Evolutionary conservation across 2,329 filamentous ascomycete genomes (phyloP), one percentile per base, ranked within the genome.

Genomic region (Aspergillaceae sp.): DNA sequence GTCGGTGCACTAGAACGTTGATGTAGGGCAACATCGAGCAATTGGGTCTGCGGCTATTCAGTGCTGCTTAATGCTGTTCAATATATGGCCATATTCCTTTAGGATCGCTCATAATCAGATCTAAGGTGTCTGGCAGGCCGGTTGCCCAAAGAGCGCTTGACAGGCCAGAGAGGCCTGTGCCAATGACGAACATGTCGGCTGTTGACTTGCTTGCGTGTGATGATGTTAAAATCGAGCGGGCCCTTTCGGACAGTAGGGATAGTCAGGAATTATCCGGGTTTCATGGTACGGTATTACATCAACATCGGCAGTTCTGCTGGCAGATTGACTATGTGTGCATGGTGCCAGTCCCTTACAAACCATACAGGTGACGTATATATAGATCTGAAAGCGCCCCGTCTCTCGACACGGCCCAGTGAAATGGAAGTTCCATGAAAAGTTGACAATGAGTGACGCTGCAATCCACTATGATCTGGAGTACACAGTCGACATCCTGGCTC

Each of bases 161-260:
- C n/a, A 75, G 64, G 9, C 70, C 70, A 5, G 70, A 65, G 2
- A 75, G 75, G 3, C 75, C 75, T 28, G 74, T 74, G 5, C 75
- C 75, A 10, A 77, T 59, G 42, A 78, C 73, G 9, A 58, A 44
- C 30, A 40, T 4, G 8, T 40, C 37, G 5, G 26, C 37, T 34
- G 32, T 34, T 34, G 8, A 34, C n/a, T n/a, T 34, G 8, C 32
- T 34, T n/a, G n/a, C 32, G 4, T 9, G 8, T 9, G 32, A 19
- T 19, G 19, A 19, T 19, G 19, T 34, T n/a, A 34, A 34, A 34
- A 34, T 34, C 4, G 32, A 34, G 8, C 8, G 32, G 8, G 6
- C 8, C 8, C 8, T 8, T 4, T 4, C 4, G 8, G 8, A 34
- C 32, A 34, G 7, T 9, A 34, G 7, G 32, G 8, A 9, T 3